Evolutionary conservation across 257 asterid species (phyloP).

Genomic region (Przewalskia tangutica): DNA sequence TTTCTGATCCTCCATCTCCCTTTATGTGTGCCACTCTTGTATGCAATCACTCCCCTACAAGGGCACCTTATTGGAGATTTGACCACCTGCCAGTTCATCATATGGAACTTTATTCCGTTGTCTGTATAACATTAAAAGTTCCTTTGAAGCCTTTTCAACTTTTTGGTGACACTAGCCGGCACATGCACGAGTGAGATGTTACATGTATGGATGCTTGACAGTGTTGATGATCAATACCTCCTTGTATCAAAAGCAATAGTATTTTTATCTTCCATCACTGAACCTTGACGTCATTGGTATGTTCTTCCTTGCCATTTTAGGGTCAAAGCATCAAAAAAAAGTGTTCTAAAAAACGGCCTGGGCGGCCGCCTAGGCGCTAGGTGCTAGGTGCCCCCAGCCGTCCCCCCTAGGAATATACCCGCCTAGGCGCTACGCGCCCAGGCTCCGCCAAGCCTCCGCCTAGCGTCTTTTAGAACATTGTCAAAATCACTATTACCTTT

Average conservation of each 20-base stretch:
- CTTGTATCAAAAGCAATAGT: background rate
- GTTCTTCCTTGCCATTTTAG: background rate
- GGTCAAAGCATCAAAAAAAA: background rate
- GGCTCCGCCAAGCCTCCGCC: too few relatives aligned
- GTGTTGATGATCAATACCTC: background rate
- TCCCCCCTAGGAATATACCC: too few relatives aligned
- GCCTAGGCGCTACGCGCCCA: too few relatives aligned
- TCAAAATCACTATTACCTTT: background rate
- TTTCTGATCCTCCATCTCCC: background rate
- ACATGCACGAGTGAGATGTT: background rate
- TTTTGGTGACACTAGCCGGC: background rate
- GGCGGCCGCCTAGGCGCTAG: too few relatives aligned
- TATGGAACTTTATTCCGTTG: background rate
- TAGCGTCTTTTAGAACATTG: too few relatives aligned
- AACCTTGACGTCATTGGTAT: background rate
- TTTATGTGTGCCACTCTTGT: background rate
- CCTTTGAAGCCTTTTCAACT: background rate
- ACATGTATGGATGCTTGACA: background rate
- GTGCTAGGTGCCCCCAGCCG: too few relatives aligned
- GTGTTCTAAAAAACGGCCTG: too few relatives aligned
- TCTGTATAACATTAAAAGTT: background rate
- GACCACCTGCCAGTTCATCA: background rate
- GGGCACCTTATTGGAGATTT: background rate
- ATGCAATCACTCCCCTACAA: background rate
- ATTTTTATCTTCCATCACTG: background rate